These are phyloP conservation scores for Juncus effusus DNA, from an alignment of 176 grass and related monocot genomes.

Conservation along the genomic window DNA sequence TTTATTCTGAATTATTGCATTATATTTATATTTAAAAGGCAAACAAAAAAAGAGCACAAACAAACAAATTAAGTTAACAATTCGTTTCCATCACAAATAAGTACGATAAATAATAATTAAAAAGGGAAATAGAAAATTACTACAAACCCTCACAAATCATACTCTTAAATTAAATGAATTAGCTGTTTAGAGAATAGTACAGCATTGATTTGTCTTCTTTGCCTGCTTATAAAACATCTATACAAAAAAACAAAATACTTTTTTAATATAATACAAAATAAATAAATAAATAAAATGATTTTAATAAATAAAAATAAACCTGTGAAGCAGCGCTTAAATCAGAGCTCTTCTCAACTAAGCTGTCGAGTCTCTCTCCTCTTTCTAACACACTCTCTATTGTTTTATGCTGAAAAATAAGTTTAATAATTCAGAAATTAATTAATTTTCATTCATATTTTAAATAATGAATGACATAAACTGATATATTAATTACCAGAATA, in stretches of 20 bases:
- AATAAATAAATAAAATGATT: not conserved
- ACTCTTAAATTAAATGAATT: not conserved
- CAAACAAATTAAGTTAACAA: slow-evolving; percentile 3
- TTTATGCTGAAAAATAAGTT: slow-evolving; percentile 70
- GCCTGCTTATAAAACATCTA: slow-evolving; percentile 99
- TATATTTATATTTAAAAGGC: slow-evolving; percentile 1
- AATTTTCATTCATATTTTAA: not conserved
- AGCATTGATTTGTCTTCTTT: slow-evolving; percentile 94
- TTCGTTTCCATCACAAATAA: slow-evolving; percentile 24
- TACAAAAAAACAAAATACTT: slow-evolving; percentile 5
- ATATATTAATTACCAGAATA: slow-evolving; percentile 67
- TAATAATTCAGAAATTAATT: slow-evolving; percentile 16
- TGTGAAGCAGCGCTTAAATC: slow-evolving; percentile 95
- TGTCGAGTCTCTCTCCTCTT: slow-evolving; percentile 94
- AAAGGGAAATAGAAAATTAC: slow-evolving; percentile 1
- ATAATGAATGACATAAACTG: not conserved
- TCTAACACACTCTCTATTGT: slow-evolving; percentile 90
- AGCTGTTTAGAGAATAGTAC: slow-evolving; percentile 62
- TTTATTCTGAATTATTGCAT: no score
- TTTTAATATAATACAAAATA: not conserved
- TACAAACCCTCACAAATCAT: not conserved
- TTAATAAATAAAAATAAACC: slow-evolving; percentile 32
- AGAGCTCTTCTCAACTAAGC: slow-evolving; percentile 98
- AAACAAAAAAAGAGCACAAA: slow-evolving; percentile 28
- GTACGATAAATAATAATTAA: slow-evolving; percentile 20